Evolutionary conservation across 768 basidiomycete species (phyloP).

Genomic region (Chiua virens): DNA sequence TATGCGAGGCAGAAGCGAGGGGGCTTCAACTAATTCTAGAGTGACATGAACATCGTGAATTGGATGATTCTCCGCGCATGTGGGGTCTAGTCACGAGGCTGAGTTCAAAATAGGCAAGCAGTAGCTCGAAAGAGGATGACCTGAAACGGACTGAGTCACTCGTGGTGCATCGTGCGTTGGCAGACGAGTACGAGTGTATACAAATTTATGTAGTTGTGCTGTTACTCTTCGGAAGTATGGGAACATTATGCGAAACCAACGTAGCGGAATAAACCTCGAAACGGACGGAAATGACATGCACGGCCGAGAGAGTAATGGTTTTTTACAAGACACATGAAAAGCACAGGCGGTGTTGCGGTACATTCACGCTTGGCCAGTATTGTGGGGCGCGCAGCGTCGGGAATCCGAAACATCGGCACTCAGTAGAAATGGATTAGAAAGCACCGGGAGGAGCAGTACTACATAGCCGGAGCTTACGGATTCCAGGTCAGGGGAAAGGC

Average conservation of each 20-base stretch:
- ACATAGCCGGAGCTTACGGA: neutral
- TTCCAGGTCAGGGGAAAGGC: neutral
- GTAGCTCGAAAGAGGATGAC: constrained; percentile 3
- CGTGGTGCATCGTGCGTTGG: constrained; percentile 1
- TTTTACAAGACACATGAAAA: neutral
- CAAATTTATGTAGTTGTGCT: constrained; percentile 9
- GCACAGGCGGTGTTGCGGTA: constrained; percentile 1
- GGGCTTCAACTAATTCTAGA: constrained; percentile 8
- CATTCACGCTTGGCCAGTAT: neutral
- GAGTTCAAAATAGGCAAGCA: constrained; percentile 18
- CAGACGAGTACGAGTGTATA: constrained; percentile 5
- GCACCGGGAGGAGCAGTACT: neutral
- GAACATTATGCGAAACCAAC: constrained; percentile 7
- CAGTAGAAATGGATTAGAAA: neutral
- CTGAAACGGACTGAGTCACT: constrained; percentile 1
- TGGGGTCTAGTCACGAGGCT: constrained; percentile 27
- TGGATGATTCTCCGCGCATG: constrained; percentile 32
- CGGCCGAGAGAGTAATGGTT: neutral
- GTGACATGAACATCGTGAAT: constrained; percentile 21
- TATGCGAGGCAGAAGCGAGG: constrained; percentile 27
- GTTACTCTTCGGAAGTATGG: constrained; percentile 5
- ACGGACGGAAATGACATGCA: constrained; percentile 18
- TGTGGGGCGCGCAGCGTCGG: neutral
- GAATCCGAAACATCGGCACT: constrained; percentile 2
- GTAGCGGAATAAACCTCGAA: neutral